Conservation (phyloP, 768 basidiomycete genomes). For the Tricholoma bakamatsutake region DNA sequence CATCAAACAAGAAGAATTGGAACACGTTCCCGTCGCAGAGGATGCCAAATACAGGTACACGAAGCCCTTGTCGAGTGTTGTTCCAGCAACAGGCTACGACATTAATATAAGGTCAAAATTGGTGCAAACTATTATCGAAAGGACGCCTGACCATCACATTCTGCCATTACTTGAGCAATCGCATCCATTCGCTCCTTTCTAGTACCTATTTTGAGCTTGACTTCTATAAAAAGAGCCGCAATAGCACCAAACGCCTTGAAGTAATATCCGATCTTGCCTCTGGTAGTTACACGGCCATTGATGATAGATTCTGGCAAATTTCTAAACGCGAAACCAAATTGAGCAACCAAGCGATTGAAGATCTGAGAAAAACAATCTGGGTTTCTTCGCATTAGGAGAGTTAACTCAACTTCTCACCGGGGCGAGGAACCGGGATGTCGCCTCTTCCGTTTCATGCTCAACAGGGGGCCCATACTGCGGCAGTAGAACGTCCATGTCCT, state of each 20-base stretch:
- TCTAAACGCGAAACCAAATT: neutral
- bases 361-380: neutral
- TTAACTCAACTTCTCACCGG: too few species aligned
- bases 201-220: neutral
- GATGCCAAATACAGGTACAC: neutral
- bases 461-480: too few species aligned
- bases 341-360: neutral
- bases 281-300: neutral
- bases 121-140: neutral
- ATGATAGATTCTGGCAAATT: neutral
- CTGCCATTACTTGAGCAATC: neutral
- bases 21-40: neutral
- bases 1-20: neutral
- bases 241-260: neutral
- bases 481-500: too few species aligned
- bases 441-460: constrained; percentile 13
- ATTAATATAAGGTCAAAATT: neutral
- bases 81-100: neutral
- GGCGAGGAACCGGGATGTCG: constrained; percentile 14
- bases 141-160: neutral
- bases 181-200: neutral
- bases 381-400: neutral
- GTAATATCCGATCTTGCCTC: neutral
- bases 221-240: neutral
- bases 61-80: neutral